Percentiles rank a stretch among this genome's conserved stretches.
phyloP scores from a whole-genome alignment of 129 eudicot species.

The Logfia minima region DNA sequence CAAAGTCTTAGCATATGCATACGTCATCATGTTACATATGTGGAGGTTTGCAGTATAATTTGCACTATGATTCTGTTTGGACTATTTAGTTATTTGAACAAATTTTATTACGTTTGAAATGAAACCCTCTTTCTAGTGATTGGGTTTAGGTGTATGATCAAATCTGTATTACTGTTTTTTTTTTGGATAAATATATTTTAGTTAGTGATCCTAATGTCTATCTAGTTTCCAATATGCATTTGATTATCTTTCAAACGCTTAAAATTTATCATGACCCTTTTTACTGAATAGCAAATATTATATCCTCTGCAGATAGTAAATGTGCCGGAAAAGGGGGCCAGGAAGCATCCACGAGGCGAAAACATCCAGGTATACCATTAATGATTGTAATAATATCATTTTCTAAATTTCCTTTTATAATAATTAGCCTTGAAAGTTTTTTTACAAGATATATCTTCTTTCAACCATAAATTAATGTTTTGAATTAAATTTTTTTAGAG shows the following conservation, averaged over 20 bases:
- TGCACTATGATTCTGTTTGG: too few species aligned
- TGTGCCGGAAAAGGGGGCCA: conserved; percentile 89
- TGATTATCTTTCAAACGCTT: too few species aligned
- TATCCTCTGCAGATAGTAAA: conserved; percentile 64
- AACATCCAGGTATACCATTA: conserved; percentile 62
- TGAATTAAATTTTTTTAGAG: not conserved
- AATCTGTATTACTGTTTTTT: not conserved
- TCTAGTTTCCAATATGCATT: not conserved
- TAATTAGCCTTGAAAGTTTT: too few species aligned
- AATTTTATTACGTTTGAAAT: too few species aligned
- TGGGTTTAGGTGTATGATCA: not conserved
- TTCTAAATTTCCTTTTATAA: not conserved
- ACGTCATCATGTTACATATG: too few species aligned
- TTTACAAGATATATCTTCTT: not conserved
- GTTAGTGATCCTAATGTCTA: not conserved
- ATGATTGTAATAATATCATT: conserved; percentile 1
- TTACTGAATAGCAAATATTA: not conserved
- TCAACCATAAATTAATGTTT: not conserved
- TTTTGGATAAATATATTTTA: not conserved
- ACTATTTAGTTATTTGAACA: too few species aligned
- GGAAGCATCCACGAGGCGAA: conserved; percentile 96
- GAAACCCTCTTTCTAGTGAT: not conserved
- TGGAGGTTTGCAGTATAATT: not conserved
- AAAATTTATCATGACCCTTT: not conserved
- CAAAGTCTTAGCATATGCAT: too few species aligned